Conservation (phyloP, 768 basidiomycete species). For the Mycena kentingensis region DNA sequence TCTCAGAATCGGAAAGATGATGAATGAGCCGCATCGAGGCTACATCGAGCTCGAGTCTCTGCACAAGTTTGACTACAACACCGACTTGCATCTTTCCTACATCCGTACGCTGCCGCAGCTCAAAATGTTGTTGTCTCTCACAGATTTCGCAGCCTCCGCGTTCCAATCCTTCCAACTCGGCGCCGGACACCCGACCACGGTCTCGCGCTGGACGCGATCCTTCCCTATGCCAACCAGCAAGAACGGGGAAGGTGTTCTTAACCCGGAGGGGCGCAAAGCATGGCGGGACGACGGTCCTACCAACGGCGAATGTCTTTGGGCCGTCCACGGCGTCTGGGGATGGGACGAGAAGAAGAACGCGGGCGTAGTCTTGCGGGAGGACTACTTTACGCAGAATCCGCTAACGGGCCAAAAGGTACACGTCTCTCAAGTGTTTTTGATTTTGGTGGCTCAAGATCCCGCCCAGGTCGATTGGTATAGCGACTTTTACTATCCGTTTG, state of each 20-base stretch:
- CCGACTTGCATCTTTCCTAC: constrained; percentile 83
- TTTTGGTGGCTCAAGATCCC: not conserved
- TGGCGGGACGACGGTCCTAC: constrained; percentile 82
- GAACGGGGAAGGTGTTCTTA: constrained; percentile 60
- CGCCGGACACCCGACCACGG: constrained; percentile 76
- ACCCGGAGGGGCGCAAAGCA: constrained; percentile 56
- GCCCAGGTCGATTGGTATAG: constrained; percentile 82
- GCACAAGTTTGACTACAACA: constrained; percentile 90
- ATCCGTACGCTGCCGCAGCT: constrained; percentile 47
- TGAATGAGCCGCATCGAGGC: constrained; percentile 95
- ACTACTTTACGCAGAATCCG: constrained; percentile 80
- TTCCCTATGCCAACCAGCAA: constrained; percentile 86
- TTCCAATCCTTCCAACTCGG: constrained; percentile 93
- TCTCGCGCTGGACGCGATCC: constrained; percentile 81
- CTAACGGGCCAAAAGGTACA: constrained; percentile 59
- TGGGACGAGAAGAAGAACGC: constrained; percentile 70
- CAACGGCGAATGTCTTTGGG: constrained; percentile 76
- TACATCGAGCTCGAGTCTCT: constrained; percentile 84
- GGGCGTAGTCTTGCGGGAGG: constrained; percentile 78
- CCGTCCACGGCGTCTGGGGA: constrained; percentile 91
- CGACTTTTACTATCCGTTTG: constrained; percentile 82
- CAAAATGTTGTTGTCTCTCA: constrained; percentile 1
- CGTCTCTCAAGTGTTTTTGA: not conserved
- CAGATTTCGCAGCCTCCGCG: constrained; percentile 61
- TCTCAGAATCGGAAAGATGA: constrained; percentile 51